Percentiles rank a stretch among this genome's conserved stretches.
These are phyloP conservation scores for Podospora pseudoanserina DNA, from an alignment of 495 filamentous ascomycete species.

Conservation along the genomic window DNA sequence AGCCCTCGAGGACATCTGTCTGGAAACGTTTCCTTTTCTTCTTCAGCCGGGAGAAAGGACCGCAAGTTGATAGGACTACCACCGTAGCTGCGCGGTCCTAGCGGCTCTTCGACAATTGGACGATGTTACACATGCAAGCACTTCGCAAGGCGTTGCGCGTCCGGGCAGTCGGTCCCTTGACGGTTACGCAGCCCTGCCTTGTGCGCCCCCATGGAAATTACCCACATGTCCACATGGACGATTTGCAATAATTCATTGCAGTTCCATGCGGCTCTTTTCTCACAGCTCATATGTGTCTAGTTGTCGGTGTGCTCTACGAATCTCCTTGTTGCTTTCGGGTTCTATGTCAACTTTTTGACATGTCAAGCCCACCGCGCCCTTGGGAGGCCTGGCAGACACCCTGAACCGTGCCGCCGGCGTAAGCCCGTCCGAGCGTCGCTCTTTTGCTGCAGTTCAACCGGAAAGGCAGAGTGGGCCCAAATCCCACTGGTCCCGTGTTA, in stretches of 20 bases:
- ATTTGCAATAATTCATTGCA: background rate
- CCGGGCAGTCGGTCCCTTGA: background rate
- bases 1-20: background rate
- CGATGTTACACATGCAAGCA: background rate
- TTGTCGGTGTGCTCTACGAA: constrained; percentile 11
- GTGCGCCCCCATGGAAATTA: constrained; percentile 12
- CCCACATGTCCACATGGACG: background rate
- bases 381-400: constrained; percentile 8
- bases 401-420: constrained; percentile 17
- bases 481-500: background rate
- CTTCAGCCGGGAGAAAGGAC: constrained; percentile 4
- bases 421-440: constrained; percentile 16
- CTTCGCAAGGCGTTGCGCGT: constrained; percentile 27
- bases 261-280: background rate
- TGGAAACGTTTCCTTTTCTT: constrained; percentile 1
- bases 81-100: background rate
- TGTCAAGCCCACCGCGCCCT: constrained; percentile 12
- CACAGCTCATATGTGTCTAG: background rate
- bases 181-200: background rate
- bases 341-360: constrained; percentile 8
- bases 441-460: background rate
- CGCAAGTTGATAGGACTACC: background rate
- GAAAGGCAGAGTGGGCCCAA: constrained; percentile 1
- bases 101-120: constrained; percentile 3
- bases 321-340: background rate